Base-by-base conservation (phyloP, 352 stramenopile species). In the Blastocystis sp. region DNA sequence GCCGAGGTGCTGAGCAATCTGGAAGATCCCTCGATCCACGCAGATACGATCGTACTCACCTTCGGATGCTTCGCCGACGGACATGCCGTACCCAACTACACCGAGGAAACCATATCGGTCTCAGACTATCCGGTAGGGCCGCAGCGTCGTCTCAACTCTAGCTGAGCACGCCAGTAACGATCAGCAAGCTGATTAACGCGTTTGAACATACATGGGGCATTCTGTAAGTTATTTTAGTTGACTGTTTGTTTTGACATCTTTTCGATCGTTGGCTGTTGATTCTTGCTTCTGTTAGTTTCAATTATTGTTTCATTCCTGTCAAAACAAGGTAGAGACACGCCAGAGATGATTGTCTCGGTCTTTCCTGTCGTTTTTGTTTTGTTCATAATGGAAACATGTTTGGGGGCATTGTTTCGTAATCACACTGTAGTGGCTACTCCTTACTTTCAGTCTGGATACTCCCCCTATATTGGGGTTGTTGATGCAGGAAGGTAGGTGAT, bases 161-260 rank as follows among this genome's bases (percentile, higher is more conserved):
- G 92, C 93, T 99, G 90, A 98, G 95, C 92, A 97, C 96, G 56
- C 96, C 96, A 2, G 94, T 98, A 69, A 97, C 97, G 34, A 97
- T 99, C 76, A 97, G 94, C 90, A 94, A 97, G 90, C 93, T 99
- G 63, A 92, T 98, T 65, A 96, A 97, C 91, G 95, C 94, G 39
- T 98, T 99, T 90, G 97, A 99, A 91, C 93, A 96, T 91, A 94
- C 98, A 91, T 99, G 97, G 96, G 96, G 96, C 63, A 98, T 99
- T 91, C 93, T 98, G 92, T 99, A 96, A 93, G 92, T 90, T 90
- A n/a, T 85, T 85, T 69, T 87, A 26, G 9, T 24, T 1, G 24
- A 30, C 37, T 81, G 62, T 39, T 79, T 81, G 26, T 75, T 73
- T 53, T 53, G 5, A 5, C 11, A 66, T 4, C 73, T 54, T 68